Base-by-base conservation (phyloP, 2,329 filamentous ascomycete genomes). In the Penicillium sp. region DNA sequence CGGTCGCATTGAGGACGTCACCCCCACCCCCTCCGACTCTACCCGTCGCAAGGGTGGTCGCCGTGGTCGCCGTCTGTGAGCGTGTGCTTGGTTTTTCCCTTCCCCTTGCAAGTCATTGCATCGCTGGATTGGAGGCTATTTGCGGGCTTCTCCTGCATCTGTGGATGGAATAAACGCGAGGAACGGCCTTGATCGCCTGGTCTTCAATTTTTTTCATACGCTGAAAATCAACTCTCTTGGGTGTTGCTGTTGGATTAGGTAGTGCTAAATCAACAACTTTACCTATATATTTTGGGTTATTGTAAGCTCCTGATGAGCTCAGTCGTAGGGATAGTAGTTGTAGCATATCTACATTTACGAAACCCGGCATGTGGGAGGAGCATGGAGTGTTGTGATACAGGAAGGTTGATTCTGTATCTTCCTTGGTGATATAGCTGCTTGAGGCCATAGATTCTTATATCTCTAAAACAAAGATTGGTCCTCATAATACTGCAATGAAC, bases 31-130 rank as follows among this genome's bases (percentile, higher is more conserved):
- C 72, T 99, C 94, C 80, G 94, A 99, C 82, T 96, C 91, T 79
- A 99, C 94, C 75, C 90, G 94, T 83, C 92, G 93, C 85, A 99
- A 99, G 91, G 94, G 94, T 85, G 94, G 94, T 97, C 92, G 94
- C 82, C 93, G 94, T 90, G 94, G 94, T 97, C 94, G 94, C 84
- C 93, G 94, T 96, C 90, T 99, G 81, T 99, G 84, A 90, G 81
- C 78, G 73, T 76, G 63, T 77, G 69, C 29, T 55, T 44, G 58
- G 61, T 61, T 50, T 70, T 72, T 65, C 65, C 64, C 59, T 59
- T 66, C 60, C 63, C 55, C 58, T 58, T 64, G 60, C 64, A 62
- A 59, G 50, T 59, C 47, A 58, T 59, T 71, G 63, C 61, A 57
- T 68, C 60, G 65, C 59, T 69, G 68, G 67, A 66, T 60, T 62